Base-by-base conservation (phyloP, 805 yeast species). In the Candida piceae region DNA sequence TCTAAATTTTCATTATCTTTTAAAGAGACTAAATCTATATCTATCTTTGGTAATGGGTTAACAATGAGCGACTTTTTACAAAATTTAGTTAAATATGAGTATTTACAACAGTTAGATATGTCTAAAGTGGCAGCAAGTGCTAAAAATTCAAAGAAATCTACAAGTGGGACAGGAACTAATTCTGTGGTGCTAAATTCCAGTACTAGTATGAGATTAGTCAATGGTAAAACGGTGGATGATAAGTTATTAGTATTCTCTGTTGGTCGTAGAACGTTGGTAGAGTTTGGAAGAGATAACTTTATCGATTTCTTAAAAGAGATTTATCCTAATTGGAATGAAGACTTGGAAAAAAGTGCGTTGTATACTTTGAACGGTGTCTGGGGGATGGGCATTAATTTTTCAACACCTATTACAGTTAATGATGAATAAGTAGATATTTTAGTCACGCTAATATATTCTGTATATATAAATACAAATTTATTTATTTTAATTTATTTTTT, bases 311-410 rank as follows among this genome's bases (percentile, higher is more conserved):
- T 62, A 16, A 44, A 49, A 28, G 45, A 45, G 24, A 29, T 60
- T 3, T 53, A 54, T 15, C 53, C 45, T 2, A 40, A 41, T 16
- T 58, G 64, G 62, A 48, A 49, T 29, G 60, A 57, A 9, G 54
- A 54, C 16, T 42, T 49, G 17, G 48, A 53, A 19, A 45, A 49
- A 29, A 48, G 46, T 31, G 58, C 60, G 2, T 26, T 49, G 15
- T 53, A 44, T 32, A 56, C 58, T 2, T 38, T 57, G 18, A 40
- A 41, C 26, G 34, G 33, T 20, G 41, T 55, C 3, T 56, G 56
- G 53, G 39, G 35, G 1, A 16, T 8, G 5, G 25, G 9, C 4
- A 63, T 18, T 7, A 29, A 10, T 19, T 11, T 5, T 5, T 6
- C 11, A 12, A 17, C 15, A 4, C 3, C n/a, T 16, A n/a, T 7